Evolutionary conservation across 2,329 filamentous ascomycete genomes (phyloP).

Genomic region (Beauveria sp.): DNA sequence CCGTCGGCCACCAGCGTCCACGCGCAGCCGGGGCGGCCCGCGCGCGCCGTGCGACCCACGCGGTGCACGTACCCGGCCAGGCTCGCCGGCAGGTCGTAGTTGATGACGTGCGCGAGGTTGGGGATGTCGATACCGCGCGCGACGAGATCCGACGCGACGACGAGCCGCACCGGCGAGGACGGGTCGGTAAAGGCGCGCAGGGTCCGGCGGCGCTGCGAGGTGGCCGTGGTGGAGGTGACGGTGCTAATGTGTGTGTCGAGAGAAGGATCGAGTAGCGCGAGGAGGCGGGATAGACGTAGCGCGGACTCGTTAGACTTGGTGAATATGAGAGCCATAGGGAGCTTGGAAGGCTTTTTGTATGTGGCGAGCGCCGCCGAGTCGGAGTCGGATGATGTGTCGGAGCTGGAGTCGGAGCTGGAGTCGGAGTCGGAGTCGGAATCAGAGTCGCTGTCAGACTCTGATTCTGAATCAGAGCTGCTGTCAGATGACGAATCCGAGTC

Average conservation of each 20-base stretch:
- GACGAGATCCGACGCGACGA: constrained; percentile 89
- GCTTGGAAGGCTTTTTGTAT: constrained; percentile 11
- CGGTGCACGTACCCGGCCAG: constrained; percentile 83
- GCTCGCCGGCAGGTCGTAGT: constrained; percentile 84
- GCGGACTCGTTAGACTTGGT: constrained; percentile 86
- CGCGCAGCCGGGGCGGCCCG: constrained; percentile 65
- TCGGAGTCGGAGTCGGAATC: constrained; percentile 25
- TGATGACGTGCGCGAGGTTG: constrained; percentile 75
- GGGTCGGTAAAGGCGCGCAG: constrained; percentile 59
- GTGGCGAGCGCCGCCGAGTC: constrained; percentile 16
- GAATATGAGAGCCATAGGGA: constrained; percentile 64
- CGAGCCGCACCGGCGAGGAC: constrained; percentile 60
- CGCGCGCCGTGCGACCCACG: constrained; percentile 83
- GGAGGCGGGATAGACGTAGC: constrained; percentile 73
- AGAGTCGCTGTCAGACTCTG: constrained; percentile 15
- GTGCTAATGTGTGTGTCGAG: constrained; percentile 54
- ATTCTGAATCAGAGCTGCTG: constrained; percentile 27
- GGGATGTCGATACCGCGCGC: constrained; percentile 82
- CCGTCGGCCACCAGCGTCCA: constrained; percentile 80
- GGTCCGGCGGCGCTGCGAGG: constrained; percentile 58
- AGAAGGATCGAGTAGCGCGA: constrained; percentile 57
- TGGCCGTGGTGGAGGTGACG: constrained; percentile 72
- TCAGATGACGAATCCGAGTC: constrained; percentile 22
- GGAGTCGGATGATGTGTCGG: constrained; percentile 20
- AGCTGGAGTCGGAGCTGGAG: constrained; percentile 15